Evolutionary conservation across 805 yeast species (phyloP).

Genomic region (Spathaspora arborariae): DNA sequence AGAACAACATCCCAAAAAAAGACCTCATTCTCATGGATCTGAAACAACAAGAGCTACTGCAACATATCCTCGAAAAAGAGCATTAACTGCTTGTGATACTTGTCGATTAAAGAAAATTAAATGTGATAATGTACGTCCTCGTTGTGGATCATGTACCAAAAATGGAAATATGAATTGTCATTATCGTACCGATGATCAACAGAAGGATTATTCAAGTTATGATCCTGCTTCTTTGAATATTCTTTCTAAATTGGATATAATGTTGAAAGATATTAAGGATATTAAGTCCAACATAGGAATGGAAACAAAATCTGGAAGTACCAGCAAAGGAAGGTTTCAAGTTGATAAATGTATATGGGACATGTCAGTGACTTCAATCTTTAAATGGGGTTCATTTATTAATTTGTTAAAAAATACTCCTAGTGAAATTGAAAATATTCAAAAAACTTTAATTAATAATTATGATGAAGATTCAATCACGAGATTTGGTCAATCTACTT

Average conservation of each 20-base stretch:
- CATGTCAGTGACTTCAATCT: slow-evolving; percentile 26
- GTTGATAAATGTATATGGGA: slow-evolving; percentile 27
- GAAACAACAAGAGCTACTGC: slow-evolving; percentile 16
- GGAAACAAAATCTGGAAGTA: neutral
- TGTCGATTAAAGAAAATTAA: slow-evolving; percentile 34
- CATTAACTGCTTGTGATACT: slow-evolving; percentile 37
- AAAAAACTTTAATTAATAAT: slow-evolving; percentile 10
- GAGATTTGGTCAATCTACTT: neutral
- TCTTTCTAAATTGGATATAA: slow-evolving; percentile 24
- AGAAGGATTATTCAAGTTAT: slow-evolving; percentile 17
- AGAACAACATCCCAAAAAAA: slow-evolving; percentile 4
- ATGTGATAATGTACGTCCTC: slow-evolving; percentile 34
- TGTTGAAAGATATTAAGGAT: slow-evolving; percentile 22
- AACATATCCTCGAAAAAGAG: slow-evolving; percentile 22
- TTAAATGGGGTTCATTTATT: slow-evolving; percentile 26
- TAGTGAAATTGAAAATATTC: slow-evolving; percentile 9
- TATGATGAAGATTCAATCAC: slow-evolving; percentile 9
- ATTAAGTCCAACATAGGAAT: slow-evolving; percentile 9
- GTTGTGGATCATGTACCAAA: slow-evolving; percentile 31
- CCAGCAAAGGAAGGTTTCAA: slow-evolving; percentile 1
- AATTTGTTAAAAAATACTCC: slow-evolving; percentile 10
- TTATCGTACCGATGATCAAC: slow-evolving; percentile 24
- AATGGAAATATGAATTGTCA: slow-evolving; percentile 25
- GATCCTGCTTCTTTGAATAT: slow-evolving; percentile 26
- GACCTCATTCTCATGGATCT: slow-evolving; percentile 4